Evolutionary conservation across 2,329 filamentous ascomycete species (phyloP), one percentile per base, ranked within the genome.

Genomic region (Macrophomina phaseolina): DNA sequence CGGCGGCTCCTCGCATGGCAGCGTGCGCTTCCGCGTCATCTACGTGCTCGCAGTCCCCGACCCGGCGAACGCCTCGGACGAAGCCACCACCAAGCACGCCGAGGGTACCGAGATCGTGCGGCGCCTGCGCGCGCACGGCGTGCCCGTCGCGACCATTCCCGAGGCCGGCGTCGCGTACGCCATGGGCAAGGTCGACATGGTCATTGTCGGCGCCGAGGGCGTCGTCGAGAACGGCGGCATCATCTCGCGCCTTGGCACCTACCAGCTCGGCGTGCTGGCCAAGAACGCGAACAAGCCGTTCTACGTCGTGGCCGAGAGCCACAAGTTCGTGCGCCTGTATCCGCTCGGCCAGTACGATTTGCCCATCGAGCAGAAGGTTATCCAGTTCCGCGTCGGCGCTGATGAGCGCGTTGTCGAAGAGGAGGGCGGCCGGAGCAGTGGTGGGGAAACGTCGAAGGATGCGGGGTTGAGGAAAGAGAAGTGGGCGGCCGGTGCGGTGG

Each of bases 181-280:
- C 49, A 87, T 98, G 78, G 85, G 87, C 16, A 89, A 88, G 76
- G 90, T 95, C 14, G 88, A 93, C 69, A 86, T 87, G 76, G 84
- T 88, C 18, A 87, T 90, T 70, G 86, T 89, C 1, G 88, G 88
- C 52, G 81, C 88, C 1, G 94, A 98, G 78, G 94, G 93, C 48
- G 93, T 98, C 16, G 92, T 96, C 23, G 92, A 97, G 75, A 97
- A 97, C 75, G 95, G 95, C 60, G 94, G 94, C 45, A 91, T 98
- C 72, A 92, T 99, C 71, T 94, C 91, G 30, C 85, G 94, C 58
- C 87, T 98, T 80, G 94, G 94, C 32, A 90, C 88, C 4, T 94
- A 92, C 72, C 93, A 97, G 81, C 90, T 98, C 72, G 94, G 92
- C 1, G 83, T 93, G 71, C 82, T 97, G 63, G 93, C 94, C 5